These are phyloP conservation scores for Penicillium concentricum DNA, from an alignment of 2,329 filamentous ascomycete species.

Conservation along the genomic window DNA sequence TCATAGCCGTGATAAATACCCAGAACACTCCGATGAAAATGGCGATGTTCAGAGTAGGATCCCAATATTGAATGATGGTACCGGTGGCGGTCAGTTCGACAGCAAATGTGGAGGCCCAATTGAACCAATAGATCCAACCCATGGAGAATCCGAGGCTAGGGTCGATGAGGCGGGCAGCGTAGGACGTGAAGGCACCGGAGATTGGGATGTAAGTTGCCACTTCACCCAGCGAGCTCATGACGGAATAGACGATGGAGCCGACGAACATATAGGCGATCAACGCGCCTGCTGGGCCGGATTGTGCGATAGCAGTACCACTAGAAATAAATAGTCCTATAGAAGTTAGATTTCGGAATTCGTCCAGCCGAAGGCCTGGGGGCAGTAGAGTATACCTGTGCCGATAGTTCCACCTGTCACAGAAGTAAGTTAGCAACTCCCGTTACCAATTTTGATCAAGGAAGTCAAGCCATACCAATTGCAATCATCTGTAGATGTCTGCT, in stretches of 20 bases:
- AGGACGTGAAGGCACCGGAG: conserved; percentile 71
- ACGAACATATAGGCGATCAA: conserved; percentile 68
- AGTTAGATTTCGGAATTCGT: conserved; percentile 3
- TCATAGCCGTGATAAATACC: conserved; percentile 65
- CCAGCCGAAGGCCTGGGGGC: neutral
- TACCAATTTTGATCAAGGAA: neutral
- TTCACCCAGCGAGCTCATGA: conserved; percentile 66
- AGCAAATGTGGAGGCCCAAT: conserved; percentile 70
- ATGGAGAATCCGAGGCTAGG: conserved; percentile 71
- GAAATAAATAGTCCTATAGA: conserved; percentile 66
- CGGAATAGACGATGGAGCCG: conserved; percentile 69
- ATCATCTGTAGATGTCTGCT: conserved; percentile 28
- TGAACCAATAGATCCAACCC: conserved; percentile 83
- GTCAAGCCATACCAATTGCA: conserved; percentile 20
- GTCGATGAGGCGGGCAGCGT: conserved; percentile 72
- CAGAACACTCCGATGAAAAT: conserved; percentile 74
- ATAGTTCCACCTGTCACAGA: conserved; percentile 21
- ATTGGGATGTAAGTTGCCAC: conserved; percentile 77
- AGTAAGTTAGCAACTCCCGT: conserved; percentile 6
- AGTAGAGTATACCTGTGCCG: conserved; percentile 20
- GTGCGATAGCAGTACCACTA: conserved; percentile 61
- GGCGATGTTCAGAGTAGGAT: conserved; percentile 59
- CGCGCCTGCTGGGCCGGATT: conserved; percentile 63
- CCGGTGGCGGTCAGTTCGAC: conserved; percentile 72
- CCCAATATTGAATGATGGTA: conserved; percentile 75